Percentiles rank a stretch among this genome's conserved stretches.
Evolutionary conservation across 2,329 filamentous ascomycete species (phyloP).

Genomic region (Aspergillus sp.): DNA sequence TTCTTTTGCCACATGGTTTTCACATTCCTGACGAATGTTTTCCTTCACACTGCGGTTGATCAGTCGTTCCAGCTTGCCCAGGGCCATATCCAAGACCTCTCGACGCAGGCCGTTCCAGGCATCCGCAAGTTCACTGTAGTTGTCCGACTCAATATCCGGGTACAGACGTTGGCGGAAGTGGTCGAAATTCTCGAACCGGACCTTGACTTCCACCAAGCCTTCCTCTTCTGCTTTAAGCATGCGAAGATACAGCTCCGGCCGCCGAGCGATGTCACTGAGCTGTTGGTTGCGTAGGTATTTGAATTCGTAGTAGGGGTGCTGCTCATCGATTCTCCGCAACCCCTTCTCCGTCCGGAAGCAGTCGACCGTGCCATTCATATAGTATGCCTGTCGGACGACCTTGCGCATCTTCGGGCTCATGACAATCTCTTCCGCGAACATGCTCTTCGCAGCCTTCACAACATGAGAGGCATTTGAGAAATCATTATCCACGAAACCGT

Average conservation of each 20-base stretch:
- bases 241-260: conserved; percentile 87
- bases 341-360: conserved; percentile 93
- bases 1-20: conserved; percentile 83
- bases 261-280: conserved; percentile 73
- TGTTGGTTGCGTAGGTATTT: conserved; percentile 93
- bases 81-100: conserved; percentile 78
- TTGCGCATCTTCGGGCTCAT: conserved; percentile 87
- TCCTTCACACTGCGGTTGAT: conserved; percentile 94
- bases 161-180: conserved; percentile 76
- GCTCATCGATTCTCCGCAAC: conserved; percentile 86
- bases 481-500: conserved; percentile 68
- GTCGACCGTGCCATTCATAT: conserved; percentile 78
- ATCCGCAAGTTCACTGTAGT: conserved; percentile 90
- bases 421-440: conserved; percentile 88
- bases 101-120: conserved; percentile 89
- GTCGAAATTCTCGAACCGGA: conserved; percentile 72
- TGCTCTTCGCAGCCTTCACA: conserved; percentile 74
- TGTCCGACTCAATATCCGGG: conserved; percentile 86
- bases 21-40: conserved; percentile 86
- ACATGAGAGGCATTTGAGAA: conserved; percentile 76
- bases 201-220: conserved; percentile 80
- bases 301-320: conserved; percentile 95
- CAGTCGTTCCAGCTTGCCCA: conserved; percentile 76
- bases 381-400: conserved; percentile 78
- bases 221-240: conserved; percentile 98